Percentiles rank a stretch among this genome's conserved stretches.
These are phyloP conservation scores for Papiliotrema fonsecae DNA, from an alignment of 1,284 basidiomycete genomes.

Conservation along the genomic window DNA sequence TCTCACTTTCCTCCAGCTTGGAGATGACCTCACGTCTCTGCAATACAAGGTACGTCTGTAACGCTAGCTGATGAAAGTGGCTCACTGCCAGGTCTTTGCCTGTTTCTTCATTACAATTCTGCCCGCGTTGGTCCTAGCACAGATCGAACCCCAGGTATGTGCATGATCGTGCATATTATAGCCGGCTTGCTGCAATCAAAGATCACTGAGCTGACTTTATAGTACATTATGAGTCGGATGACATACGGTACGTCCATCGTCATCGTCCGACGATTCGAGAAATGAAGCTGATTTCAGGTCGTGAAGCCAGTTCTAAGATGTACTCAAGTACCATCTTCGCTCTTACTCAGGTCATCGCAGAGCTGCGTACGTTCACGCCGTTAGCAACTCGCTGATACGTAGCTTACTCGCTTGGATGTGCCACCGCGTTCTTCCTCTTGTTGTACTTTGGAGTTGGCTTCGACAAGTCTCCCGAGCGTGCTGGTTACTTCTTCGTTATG, in stretches of 20 bases:
- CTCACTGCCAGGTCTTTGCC: constrained; percentile 57
- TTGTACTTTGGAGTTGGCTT: constrained; percentile 43
- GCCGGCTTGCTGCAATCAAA: not conserved
- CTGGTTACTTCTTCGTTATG: constrained; percentile 54
- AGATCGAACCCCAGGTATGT: constrained; percentile 52
- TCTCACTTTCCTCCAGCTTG: constrained; percentile 76
- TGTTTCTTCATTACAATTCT: constrained; percentile 47
- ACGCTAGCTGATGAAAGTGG: not conserved
- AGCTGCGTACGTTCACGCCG: constrained; percentile 62
- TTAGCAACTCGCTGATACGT: constrained; percentile 23
- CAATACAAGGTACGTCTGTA: constrained; percentile 56
- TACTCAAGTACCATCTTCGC: constrained; percentile 60
- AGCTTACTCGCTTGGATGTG: constrained; percentile 56
- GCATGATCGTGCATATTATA: no score
- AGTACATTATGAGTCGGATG: constrained; percentile 75
- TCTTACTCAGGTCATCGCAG: constrained; percentile 72
- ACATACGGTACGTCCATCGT: no score
- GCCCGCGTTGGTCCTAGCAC: constrained; percentile 41
- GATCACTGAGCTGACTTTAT: constrained; percentile 36
- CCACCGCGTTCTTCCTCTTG: constrained; percentile 66
- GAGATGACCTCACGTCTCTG: constrained; percentile 62
- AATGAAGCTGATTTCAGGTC: constrained; percentile 50
- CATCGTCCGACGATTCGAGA: constrained; percentile 18
- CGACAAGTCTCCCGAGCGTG: constrained; percentile 27
- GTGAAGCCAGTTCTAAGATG: constrained; percentile 56